These are phyloP conservation scores for Geotrichum siamense DNA, from an alignment of 1,139 yeast genomes.

Conservation along the genomic window DNA sequence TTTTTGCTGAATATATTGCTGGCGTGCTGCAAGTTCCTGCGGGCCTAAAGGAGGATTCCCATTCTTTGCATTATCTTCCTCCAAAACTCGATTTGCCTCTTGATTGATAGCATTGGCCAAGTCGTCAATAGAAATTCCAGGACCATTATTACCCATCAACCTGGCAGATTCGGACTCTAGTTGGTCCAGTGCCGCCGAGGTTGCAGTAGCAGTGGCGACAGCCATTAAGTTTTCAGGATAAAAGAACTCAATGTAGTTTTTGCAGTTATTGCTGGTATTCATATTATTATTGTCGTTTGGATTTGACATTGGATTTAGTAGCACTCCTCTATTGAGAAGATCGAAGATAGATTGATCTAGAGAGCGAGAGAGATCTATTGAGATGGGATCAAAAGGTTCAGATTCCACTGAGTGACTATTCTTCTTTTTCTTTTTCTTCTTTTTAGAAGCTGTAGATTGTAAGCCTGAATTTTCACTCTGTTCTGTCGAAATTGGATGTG, in stretches of 20 bases:
- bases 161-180: conserved; percentile 11
- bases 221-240: conserved; percentile 42
- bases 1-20: conserved; percentile 15
- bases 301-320: neutral
- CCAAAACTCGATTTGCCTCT: conserved; percentile 14
- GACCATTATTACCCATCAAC: conserved; percentile 13
- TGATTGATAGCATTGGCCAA: conserved; percentile 13
- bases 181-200: conserved; percentile 32
- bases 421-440: conserved; percentile 60
- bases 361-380: neutral
- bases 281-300: neutral
- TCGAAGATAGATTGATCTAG: conserved; percentile 8
- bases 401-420: conserved; percentile 32
- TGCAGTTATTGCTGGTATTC: neutral
- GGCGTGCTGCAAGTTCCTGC: conserved; percentile 13
- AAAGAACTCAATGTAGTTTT: conserved; percentile 40
- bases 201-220: conserved; percentile 27
- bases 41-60: conserved; percentile 13
- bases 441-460: conserved; percentile 24
- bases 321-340: conserved; percentile 22
- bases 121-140: conserved; percentile 13
- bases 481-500: conserved; percentile 25
- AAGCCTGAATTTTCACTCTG: conserved; percentile 29
- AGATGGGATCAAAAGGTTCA: neutral
- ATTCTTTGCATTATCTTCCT: conserved; percentile 12